Percentiles rank a stretch among this genome's conserved stretches.
These are phyloP conservation scores for Echites panduratus DNA, from an alignment of 257 asterid genomes.

Conservation along the genomic window DNA sequence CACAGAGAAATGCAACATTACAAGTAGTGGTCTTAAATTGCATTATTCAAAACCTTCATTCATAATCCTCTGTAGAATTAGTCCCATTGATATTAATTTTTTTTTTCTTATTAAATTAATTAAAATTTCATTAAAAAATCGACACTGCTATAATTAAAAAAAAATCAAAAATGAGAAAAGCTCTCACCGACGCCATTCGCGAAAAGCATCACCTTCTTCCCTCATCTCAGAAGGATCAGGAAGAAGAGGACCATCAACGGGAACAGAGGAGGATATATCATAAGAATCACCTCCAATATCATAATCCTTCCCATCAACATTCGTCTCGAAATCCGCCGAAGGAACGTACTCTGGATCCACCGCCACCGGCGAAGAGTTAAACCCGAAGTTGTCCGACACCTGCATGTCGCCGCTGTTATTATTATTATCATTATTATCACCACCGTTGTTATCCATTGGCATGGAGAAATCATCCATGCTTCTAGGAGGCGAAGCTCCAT, in stretches of 20 bases:
- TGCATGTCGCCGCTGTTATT: constrained; percentile 24
- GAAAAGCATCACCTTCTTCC: constrained; percentile 84
- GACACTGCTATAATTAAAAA: neutral
- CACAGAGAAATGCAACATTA: neutral
- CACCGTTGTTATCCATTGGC: constrained; percentile 13
- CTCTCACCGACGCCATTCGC: constrained; percentile 95
- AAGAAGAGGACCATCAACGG: constrained; percentile 62
- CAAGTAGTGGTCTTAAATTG: too few species aligned
- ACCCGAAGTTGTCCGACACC: constrained; percentile 29
- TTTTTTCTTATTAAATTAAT: too few species aligned
- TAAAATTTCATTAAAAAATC: too few species aligned
- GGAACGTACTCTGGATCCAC: constrained; percentile 8
- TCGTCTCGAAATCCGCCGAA: constrained; percentile 26
- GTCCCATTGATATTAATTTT: too few species aligned
- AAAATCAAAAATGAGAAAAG: too few species aligned
- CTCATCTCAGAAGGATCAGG: constrained; percentile 86
- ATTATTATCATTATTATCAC: neutral
- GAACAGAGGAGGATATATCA: constrained; percentile 46
- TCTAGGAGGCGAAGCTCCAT: constrained; percentile 12
- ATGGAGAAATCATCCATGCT: constrained; percentile 30
- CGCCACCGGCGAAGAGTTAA: constrained; percentile 21
- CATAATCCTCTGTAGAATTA: too few species aligned
- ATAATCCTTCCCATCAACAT: constrained; percentile 38
- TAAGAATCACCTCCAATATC: constrained; percentile 46
- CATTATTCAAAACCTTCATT: neutral